Percentiles rank a stretch among this genome's conserved stretches.
phyloP scores from a whole-genome alignment of 495 filamentous ascomycete genomes.

The Annulohypoxylon stygium region DNA sequence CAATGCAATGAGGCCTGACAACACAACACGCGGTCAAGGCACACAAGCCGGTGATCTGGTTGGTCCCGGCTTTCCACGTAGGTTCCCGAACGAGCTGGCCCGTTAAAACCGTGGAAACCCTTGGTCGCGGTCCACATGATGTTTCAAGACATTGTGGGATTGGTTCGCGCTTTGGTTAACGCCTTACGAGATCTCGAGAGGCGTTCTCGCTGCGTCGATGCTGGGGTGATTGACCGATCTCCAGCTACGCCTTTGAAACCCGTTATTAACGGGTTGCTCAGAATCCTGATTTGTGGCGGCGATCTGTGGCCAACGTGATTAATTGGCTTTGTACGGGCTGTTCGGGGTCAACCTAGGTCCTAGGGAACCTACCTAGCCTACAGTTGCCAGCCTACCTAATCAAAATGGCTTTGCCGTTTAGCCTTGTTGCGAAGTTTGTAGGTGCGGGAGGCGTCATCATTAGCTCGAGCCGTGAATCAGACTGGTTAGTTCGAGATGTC shows the following conservation, averaged over 20 bases:
- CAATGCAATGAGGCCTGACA: constrained; percentile 29
- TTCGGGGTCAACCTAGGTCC: background rate
- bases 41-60: constrained; percentile 34
- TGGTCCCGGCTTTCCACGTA: constrained; percentile 36
- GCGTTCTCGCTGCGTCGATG: constrained; percentile 19
- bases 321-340: constrained; percentile 13
- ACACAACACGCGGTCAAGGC: constrained; percentile 37
- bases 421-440: background rate
- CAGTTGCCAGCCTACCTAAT: constrained; percentile 2
- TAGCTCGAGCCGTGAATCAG: constrained; percentile 8
- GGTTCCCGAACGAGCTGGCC: constrained; percentile 33
- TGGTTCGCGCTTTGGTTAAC: constrained; percentile 35
- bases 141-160: constrained; percentile 15
- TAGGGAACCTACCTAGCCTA: background rate
- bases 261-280: background rate
- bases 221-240: constrained; percentile 37
- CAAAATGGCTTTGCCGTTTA: constrained; percentile 18
- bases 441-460: constrained; percentile 21
- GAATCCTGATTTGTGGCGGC: constrained; percentile 19
- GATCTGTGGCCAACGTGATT: constrained; percentile 13
- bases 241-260: constrained; percentile 15
- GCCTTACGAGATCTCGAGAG: constrained; percentile 15
- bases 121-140: constrained; percentile 28
- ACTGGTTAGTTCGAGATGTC: constrained; percentile 3
- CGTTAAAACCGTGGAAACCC: constrained; percentile 16